Base-by-base conservation (phyloP, 495 filamentous ascomycete species). In the Hypoxylon intermedium region DNA sequence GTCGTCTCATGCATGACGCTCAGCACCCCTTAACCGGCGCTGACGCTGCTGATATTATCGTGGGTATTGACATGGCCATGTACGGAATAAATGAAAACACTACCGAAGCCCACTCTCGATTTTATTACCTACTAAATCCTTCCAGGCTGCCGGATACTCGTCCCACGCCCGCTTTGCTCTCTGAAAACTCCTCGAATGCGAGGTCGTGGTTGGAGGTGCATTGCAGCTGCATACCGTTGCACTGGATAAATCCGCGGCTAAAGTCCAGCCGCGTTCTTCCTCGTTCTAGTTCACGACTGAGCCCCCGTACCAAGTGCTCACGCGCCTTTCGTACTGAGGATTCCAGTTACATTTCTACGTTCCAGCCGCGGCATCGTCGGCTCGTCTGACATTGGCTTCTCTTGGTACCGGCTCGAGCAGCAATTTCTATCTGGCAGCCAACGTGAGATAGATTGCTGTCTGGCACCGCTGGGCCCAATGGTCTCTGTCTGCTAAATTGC, bases 221-320 rank as follows among this genome's bases (percentile, higher is more conserved):
- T 55, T 46, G 37, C 50, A 65, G 45, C 61, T 65, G 45, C 50
- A 57, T 60, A 56, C 40, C 41, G 62, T 65, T 57, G 41, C 55
- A 65, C 51, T 51, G 62, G 62, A 65, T 65, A 60, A 65, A 60
- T 60, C 34, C 50, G 46, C 62, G 62, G 62, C 13, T 65, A 65
- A 65, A 65, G 41, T 53, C 56, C 11, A 58, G 11, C 33, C 13
- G 44, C 20, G 15, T 49, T 53, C 47, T 51, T n/a, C 46, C 24
- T 30, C 34, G 62, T 52, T 65, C 62, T 65, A 49, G 62, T 38
- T 65, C 55, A 30, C 54, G 60, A 53, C 50, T 19, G 12, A 48
- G 58, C 34, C 34, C 30, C 54, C 38, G 19, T 40, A 49, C 42
- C 41, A 24, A n/a, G 5, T 45, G 50, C 33, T 52, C 61, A 65